phyloP scores from a whole-genome alignment of 768 basidiomycete genomes.

The Scleroderma bovista region DNA sequence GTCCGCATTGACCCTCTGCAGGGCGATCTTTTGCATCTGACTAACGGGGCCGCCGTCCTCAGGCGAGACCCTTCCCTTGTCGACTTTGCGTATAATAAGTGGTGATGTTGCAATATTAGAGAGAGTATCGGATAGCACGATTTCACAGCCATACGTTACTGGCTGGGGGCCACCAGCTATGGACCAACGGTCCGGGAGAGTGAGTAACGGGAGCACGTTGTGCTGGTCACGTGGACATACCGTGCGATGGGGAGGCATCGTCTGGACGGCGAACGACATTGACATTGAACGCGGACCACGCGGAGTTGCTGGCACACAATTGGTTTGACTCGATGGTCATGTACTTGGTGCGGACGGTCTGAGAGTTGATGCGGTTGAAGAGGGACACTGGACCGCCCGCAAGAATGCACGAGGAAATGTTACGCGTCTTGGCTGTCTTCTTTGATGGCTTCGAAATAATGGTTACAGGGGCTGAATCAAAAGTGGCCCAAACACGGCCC shows the following conservation, averaged over 20 bases:
- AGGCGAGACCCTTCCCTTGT: conserved; percentile 81
- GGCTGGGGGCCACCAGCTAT: conserved; percentile 63
- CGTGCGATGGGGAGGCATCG: conserved; percentile 52
- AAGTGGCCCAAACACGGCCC: conserved; percentile 84
- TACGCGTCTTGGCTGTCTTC: conserved; percentile 94
- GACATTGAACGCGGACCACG: conserved; percentile 94
- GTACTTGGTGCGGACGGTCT: conserved; percentile 95
- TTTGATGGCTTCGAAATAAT: conserved; percentile 97
- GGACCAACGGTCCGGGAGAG: conserved; percentile 13
- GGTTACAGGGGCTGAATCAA: conserved; percentile 87
- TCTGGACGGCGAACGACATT: conserved; percentile 77
- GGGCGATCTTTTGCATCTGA: conserved; percentile 94
- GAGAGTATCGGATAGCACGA: conserved; percentile 77
- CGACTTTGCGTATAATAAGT: conserved; percentile 86
- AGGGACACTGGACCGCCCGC: conserved; percentile 86
- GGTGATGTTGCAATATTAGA: conserved; percentile 85
- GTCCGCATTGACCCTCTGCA: conserved; percentile 77
- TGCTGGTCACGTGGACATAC: conserved; percentile 55
- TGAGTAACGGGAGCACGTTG: conserved; percentile 31
- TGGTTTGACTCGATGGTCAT: conserved; percentile 87
- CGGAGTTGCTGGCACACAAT: conserved; percentile 82
- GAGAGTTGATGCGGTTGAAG: conserved; percentile 94
- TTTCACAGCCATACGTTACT: conserved; percentile 88
- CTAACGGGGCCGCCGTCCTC: conserved; percentile 91
- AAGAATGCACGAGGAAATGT: conserved; percentile 85